Evolutionary conservation across 345 rosid genomes (phyloP), one percentile per base, ranked within the genome.

Genomic region (Populus davidiana): DNA sequence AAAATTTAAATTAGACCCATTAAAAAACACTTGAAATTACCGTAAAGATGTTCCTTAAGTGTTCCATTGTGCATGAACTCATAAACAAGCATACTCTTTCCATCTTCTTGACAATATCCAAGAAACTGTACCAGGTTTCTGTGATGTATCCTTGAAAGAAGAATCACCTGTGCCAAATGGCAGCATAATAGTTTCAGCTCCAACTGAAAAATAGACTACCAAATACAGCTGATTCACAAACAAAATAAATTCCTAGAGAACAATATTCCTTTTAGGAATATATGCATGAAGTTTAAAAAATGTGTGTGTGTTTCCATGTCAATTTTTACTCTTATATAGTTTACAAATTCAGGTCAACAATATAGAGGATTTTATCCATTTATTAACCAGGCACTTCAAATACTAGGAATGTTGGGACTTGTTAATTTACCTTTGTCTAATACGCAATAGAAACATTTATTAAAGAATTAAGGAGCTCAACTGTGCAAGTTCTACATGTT

Each of bases 81-180:
- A 14, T 96, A 96, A 50, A 92, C 89, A 69, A 96, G 98, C 88
- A 96, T 85, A 73, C 89, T 90, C 84, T 81, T 90, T 67, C 93
- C 98, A 1, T 88, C 91, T 81, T 96, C 99, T 91, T 94, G 98
- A 85, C 98, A 96, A 85, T 87, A 96, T 9, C 99, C 99, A 72
- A 90, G 93, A 89, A 96, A 96, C 88, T 94, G 98, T 63, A 96
- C 97, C 59, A 96, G 88, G 86, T 94, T 96, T 77, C 98, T 87
- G 79, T 96, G 99, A 89, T 96, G 99, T 86, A 96, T 96, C 88
- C 98, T 92, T 69, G 99, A 96, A 43, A 96, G 97, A 84, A 96
- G 93, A 41, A 87, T 89, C 79, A 96, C 98, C 99, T 96, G 75
- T 12, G 66, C 74, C 85, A 79, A 66, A 77, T 21, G 62, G 35